Evolutionary conservation across 2,329 filamentous ascomycete genomes (phyloP).

Genomic region (Apiospora malaysiana): DNA sequence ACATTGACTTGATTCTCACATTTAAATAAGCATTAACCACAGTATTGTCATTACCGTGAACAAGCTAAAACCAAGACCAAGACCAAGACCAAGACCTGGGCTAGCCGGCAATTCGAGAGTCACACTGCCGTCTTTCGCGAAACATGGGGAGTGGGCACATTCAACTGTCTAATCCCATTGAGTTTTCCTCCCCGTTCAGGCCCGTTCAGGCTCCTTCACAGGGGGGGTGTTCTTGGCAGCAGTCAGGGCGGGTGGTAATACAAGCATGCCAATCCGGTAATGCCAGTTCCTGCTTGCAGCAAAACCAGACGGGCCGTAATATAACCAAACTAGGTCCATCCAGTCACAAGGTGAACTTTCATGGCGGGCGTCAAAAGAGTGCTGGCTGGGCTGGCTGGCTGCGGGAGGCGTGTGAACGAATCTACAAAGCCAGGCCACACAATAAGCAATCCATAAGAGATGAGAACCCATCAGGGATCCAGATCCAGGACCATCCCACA

Average conservation of each 20-base stretch:
- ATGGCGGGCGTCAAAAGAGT: neutral
- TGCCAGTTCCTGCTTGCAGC: neutral
- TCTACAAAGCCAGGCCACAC: neutral
- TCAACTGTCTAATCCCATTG: neutral
- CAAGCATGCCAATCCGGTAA: neutral
- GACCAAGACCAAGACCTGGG: neutral
- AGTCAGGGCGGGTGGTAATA: neutral
- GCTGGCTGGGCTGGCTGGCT: too few species aligned
- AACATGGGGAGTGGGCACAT: neutral
- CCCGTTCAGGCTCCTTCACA: too few species aligned
- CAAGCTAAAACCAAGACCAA: neutral
- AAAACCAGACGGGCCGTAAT: neutral
- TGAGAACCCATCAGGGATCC: slow-evolving; percentile 12
- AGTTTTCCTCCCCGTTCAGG: neutral
- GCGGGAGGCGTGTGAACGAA: neutral
- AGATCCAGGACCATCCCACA: slow-evolving; percentile 13
- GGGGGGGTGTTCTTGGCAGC: slow-evolving; percentile 9
- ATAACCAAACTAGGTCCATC: too few species aligned
- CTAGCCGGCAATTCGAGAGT: neutral
- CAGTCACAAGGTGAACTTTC: neutral
- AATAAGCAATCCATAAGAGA: neutral
- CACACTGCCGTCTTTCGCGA: neutral
- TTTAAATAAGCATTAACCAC: neutral
- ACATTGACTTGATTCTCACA: too few species aligned
- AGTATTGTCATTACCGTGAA: neutral